Conservation (phyloP, 1,139 yeast species). For the Lodderomyces oxycetoniae region DNA sequence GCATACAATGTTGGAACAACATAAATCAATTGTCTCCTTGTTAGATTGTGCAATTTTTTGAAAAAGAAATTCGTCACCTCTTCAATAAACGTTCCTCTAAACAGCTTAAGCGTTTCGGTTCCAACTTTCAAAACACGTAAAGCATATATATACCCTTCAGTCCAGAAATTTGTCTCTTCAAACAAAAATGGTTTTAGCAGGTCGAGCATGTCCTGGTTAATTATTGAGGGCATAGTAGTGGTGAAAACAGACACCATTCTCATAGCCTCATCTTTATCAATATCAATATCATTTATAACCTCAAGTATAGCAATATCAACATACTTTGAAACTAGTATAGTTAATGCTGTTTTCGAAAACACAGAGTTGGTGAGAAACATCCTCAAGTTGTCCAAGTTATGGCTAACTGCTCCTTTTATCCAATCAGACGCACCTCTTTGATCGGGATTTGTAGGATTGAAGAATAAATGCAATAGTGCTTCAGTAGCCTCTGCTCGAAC, state of each 20-base stretch:
- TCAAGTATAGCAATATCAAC: background rate
- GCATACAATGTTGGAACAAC: constrained; percentile 68
- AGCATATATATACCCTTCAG: constrained; percentile 35
- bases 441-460: constrained; percentile 2
- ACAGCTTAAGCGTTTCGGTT: constrained; percentile 37
- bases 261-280: constrained; percentile 31
- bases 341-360: constrained; percentile 13
- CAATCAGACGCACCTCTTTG: background rate
- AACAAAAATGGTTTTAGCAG: constrained; percentile 57
- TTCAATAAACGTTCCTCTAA: constrained; percentile 48
- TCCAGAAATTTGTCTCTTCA: constrained; percentile 38
- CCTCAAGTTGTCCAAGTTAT: constrained; percentile 37
- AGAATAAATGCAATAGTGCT: constrained; percentile 10
- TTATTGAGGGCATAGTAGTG: constrained; percentile 44
- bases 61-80: constrained; percentile 52
- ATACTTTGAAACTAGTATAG: background rate
- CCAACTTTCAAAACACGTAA: constrained; percentile 51
- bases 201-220: constrained; percentile 61
- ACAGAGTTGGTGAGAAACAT: constrained; percentile 32
- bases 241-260: constrained; percentile 52
- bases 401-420: constrained; percentile 10
- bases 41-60: constrained; percentile 53
- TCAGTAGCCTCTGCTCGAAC: constrained; percentile 44
- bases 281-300: constrained; percentile 16
- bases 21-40: constrained; percentile 53